Evolutionary conservation across 2,329 filamentous ascomycete genomes (phyloP).

Genomic region (Aureobasidium sp.): DNA sequence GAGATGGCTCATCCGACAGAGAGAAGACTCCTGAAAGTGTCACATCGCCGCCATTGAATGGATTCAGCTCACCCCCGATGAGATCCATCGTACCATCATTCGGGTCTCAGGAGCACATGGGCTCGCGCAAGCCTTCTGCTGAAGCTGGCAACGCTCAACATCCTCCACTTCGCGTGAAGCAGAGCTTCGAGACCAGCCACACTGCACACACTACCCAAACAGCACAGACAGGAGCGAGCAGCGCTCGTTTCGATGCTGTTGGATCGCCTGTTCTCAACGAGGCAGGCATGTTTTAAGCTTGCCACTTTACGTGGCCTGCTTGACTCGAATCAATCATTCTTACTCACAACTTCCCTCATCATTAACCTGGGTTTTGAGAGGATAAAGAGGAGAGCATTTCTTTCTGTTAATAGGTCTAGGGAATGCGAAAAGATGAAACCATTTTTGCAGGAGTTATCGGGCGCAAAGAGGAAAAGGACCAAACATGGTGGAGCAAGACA

Average conservation of each 20-base stretch:
- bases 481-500: background rate
- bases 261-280: constrained; percentile 18
- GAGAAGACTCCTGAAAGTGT: background rate
- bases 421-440: background rate
- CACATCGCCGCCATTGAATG: constrained; percentile 8
- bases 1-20: background rate
- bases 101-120: constrained; percentile 4
- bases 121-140: constrained; percentile 9
- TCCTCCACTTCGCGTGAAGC: background rate
- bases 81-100: background rate
- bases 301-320: background rate
- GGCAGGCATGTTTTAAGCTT: constrained; percentile 18
- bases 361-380: background rate
- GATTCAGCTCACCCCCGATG: constrained; percentile 3
- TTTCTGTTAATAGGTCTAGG: background rate
- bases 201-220: background rate
- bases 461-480: background rate
- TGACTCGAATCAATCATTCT: background rate
- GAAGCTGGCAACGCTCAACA: background rate
- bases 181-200: constrained; percentile 7
- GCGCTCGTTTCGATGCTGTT: constrained; percentile 15
- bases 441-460: constrained; percentile 9
- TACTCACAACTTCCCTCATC: background rate
- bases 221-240: background rate
- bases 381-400: background rate